Evolutionary conservation across 1,139 yeast genomes (phyloP).

Genomic region (Geotrichum klebahnii): DNA sequence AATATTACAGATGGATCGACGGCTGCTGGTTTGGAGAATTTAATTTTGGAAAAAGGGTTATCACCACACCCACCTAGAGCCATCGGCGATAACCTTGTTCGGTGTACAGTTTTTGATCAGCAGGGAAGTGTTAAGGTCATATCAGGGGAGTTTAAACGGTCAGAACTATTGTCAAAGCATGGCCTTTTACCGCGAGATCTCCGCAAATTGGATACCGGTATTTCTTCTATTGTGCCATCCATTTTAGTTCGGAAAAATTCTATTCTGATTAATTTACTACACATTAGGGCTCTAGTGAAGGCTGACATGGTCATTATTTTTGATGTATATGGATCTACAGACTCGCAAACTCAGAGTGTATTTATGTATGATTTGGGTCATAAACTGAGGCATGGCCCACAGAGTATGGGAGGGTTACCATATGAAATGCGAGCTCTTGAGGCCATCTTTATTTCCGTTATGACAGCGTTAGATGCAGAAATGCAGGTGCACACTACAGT

Average conservation of each 20-base stretch:
- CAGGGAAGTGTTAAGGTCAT: slow-evolving; percentile 71
- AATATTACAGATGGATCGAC: neutral
- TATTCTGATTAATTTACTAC: slow-evolving; percentile 72
- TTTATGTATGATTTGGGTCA: slow-evolving; percentile 85
- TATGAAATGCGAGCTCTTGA: slow-evolving; percentile 91
- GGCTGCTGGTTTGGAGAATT: neutral
- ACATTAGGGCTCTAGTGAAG: slow-evolving; percentile 81
- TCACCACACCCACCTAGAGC: slow-evolving; percentile 25
- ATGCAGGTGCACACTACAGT: slow-evolving; percentile 67
- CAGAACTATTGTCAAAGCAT: slow-evolving; percentile 68
- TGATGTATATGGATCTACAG: slow-evolving; percentile 62
- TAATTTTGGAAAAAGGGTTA: slow-evolving; percentile 14
- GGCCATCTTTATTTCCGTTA: slow-evolving; percentile 76
- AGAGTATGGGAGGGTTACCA: slow-evolving; percentile 39
- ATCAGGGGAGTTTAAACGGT: slow-evolving; percentile 72
- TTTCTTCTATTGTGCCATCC: slow-evolving; percentile 85
- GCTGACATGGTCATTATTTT: slow-evolving; percentile 77
- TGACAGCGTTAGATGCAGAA: slow-evolving; percentile 80
- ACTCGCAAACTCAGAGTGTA: slow-evolving; percentile 62
- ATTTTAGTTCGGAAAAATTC: slow-evolving; percentile 75
- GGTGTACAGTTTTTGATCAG: slow-evolving; percentile 75
- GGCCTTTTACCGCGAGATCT: slow-evolving; percentile 78
- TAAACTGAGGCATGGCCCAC: slow-evolving; percentile 50
- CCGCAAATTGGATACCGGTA: slow-evolving; percentile 81
- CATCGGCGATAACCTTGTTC: slow-evolving; percentile 38